Evolutionary conservation across 805 yeast genomes (phyloP).

Genomic region (Metschnikowia henanensis): DNA sequence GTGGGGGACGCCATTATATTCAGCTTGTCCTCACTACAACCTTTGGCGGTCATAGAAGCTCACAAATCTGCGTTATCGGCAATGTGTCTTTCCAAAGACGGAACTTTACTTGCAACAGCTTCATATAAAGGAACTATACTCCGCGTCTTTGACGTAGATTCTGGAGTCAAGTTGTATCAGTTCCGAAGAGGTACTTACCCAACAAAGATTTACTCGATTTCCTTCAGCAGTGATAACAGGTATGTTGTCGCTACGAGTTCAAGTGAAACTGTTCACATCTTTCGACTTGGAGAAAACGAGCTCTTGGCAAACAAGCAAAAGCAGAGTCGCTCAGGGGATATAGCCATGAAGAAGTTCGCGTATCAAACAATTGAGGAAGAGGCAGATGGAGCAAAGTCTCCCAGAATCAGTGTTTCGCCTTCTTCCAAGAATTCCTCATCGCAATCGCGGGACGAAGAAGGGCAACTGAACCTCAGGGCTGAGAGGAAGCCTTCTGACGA

Average conservation of each 20-base stretch:
- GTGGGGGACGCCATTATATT: conserved; percentile 78
- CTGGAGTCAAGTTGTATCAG: conserved; percentile 64
- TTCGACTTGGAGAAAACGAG: conserved; percentile 63
- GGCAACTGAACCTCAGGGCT: not conserved
- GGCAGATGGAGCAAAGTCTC: conserved; percentile 12
- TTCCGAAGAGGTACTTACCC: conserved; percentile 87
- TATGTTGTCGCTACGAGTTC: conserved; percentile 83
- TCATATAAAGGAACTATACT: conserved; percentile 89
- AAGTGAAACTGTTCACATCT: conserved; percentile 91
- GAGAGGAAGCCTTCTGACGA: not conserved
- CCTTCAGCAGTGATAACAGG: conserved; percentile 69
- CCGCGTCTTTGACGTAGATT: conserved; percentile 70
- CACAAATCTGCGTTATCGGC: conserved; percentile 78
- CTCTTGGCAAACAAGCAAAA: conserved; percentile 39
- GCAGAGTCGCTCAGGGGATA: conserved; percentile 13
- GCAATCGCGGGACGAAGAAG: conserved; percentile 5
- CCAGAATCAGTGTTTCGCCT: not conserved
- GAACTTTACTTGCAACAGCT: conserved; percentile 82
- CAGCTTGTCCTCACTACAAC: conserved; percentile 72
- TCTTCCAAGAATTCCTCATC: conserved; percentile 13
- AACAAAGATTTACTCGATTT: conserved; percentile 72
- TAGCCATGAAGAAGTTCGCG: conserved; percentile 12
- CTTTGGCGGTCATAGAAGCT: conserved; percentile 80
- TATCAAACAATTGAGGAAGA: conserved; percentile 28
- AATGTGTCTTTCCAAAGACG: conserved; percentile 69